A percentile compares a stretch with the other conserved stretches of the same genome.
These are phyloP conservation scores for Ophiocordyceps australis DNA, from an alignment of 2,329 filamentous ascomycete species.

Conservation along the genomic window DNA sequence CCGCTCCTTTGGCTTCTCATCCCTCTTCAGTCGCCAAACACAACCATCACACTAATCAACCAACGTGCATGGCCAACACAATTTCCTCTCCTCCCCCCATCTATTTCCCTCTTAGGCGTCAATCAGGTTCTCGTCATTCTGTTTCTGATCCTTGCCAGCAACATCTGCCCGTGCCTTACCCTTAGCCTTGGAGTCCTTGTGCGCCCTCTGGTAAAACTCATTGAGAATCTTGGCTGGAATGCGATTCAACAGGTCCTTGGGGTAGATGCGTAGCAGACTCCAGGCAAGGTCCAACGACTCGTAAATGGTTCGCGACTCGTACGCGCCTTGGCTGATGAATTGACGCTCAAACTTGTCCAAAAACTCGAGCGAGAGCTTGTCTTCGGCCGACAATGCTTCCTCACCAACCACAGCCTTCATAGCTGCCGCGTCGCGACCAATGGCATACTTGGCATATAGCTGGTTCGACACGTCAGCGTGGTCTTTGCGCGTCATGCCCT, in stretches of 20 bases:
- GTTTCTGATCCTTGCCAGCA: conserved; percentile 17
- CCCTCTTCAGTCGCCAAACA: too few relatives aligned
- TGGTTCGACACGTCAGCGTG: conserved; percentile 98
- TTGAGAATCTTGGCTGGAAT: conserved; percentile 70
- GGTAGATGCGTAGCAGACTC: conserved; percentile 92
- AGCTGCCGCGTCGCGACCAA: conserved; percentile 90
- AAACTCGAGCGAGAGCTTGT: conserved; percentile 96
- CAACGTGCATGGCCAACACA: too few relatives aligned
- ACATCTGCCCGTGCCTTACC: conserved; percentile 31
- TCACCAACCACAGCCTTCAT: conserved; percentile 99
- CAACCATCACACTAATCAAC: too few relatives aligned
- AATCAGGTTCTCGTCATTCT: conserved; percentile 39
- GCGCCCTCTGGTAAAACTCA: conserved; percentile 61
- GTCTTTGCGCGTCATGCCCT: conserved; percentile 90
- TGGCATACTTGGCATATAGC: conserved; percentile 98
- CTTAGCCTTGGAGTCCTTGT: conserved; percentile 44
- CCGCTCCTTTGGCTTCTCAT: too few relatives aligned
- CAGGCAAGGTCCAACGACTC: conserved; percentile 93
- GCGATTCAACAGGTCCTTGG: conserved; percentile 94
- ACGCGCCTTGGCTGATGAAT: conserved; percentile 82
- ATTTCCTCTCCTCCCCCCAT: neutral
- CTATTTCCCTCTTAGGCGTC: conserved; percentile 24
- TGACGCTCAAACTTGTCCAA: conserved; percentile 94
- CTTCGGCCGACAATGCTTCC: conserved; percentile 85
- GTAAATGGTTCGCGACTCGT: conserved; percentile 80